phyloP scores from a whole-genome alignment of 768 basidiomycete genomes.

The Hericium erinaceus region DNA sequence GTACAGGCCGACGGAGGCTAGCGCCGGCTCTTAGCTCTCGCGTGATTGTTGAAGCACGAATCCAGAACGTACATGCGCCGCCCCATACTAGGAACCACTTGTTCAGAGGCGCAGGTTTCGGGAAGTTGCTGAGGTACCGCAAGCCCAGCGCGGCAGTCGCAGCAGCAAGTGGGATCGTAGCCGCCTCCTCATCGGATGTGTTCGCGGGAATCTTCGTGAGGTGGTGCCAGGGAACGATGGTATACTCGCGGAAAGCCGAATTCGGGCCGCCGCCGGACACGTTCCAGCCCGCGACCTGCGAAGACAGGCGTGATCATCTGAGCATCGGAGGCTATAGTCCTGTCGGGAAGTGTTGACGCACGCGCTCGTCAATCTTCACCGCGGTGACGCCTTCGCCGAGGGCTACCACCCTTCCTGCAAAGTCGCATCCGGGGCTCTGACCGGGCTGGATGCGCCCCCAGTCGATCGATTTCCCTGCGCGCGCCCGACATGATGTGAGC shows the following conservation, averaged over 20 bases:
- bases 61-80: neutral
- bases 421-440: neutral
- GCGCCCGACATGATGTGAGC: neutral
- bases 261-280: neutral
- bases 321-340: neutral
- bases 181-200: neutral
- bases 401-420: neutral
- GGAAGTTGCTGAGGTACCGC: neutral
- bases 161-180: neutral
- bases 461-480: neutral
- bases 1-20: constrained; percentile 19
- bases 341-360: neutral
- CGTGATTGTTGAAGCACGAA: constrained; percentile 1
- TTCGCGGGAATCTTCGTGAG: neutral
- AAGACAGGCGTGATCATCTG: neutral
- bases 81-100: neutral
- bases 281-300: neutral
- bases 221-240: neutral
- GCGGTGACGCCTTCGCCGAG: neutral
- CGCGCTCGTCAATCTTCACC: neutral
- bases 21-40: neutral
- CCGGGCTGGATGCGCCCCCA: neutral
- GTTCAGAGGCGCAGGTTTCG: neutral
- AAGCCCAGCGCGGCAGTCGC: neutral
- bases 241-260: neutral